A percentile compares a stretch with the other conserved stretches of the same genome.
Conservation (phyloP, 805 yeast genomes). For the Jamesozyma lodderae region DNA sequence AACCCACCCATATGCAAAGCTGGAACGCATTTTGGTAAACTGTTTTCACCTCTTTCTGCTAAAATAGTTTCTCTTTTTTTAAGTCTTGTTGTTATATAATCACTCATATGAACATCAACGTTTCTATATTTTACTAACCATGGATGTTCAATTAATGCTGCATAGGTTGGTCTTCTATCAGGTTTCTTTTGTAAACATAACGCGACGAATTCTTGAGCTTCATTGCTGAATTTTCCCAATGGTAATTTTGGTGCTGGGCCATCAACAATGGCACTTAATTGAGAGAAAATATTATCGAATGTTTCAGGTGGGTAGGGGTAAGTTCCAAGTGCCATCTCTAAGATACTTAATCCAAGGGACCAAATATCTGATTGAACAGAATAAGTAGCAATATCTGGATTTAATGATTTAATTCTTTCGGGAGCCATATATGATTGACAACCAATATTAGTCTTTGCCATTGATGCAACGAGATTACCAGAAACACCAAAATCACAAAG, state of each 20-base stretch:
- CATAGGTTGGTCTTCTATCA: constrained; percentile 69
- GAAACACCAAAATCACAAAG: constrained; percentile 94
- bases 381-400: constrained; percentile 70
- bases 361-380: constrained; percentile 93
- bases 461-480: constrained; percentile 88
- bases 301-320: constrained; percentile 98
- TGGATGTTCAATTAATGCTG: constrained; percentile 65
- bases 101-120: constrained; percentile 31
- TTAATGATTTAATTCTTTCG: constrained; percentile 72
- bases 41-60: constrained; percentile 22
- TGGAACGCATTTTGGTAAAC: constrained; percentile 24
- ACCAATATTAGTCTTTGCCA: constrained; percentile 93
- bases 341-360: constrained; percentile 80
- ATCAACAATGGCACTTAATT: constrained; percentile 91
- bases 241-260: constrained; percentile 86
- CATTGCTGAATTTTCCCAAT: constrained; percentile 48
- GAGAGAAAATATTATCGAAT: constrained; percentile 81
- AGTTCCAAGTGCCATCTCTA: constrained; percentile 83
- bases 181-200: constrained; percentile 77
- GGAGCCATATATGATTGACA: constrained; percentile 99
- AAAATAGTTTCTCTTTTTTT: constrained; percentile 23
- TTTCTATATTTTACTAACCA: constrained; percentile 59
- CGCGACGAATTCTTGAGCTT: constrained; percentile 74
- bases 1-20: constrained; percentile 33
- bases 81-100: constrained; percentile 32